Evolutionary conservation across 2,329 filamentous ascomycete genomes (phyloP).

Genomic region (Colletotrichum godetiae): DNA sequence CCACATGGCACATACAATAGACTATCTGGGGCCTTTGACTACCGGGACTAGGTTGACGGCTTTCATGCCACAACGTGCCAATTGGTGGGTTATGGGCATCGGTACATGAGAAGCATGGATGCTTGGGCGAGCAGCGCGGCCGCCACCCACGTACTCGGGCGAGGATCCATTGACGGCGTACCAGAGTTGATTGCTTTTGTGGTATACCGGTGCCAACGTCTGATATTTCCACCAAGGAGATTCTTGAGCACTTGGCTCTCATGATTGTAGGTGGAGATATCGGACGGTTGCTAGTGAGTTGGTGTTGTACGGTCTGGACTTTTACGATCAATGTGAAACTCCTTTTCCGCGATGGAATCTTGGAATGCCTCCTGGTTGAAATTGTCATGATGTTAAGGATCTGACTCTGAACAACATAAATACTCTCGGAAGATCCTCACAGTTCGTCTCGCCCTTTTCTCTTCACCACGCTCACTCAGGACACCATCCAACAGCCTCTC

Average conservation of each 20-base stretch:
- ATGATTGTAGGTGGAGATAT: conserved; percentile 1
- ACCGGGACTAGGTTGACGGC: conserved; percentile 9
- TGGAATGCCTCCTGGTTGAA: background rate
- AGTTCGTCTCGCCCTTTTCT: background rate
- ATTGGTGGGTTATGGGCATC: conserved; percentile 18
- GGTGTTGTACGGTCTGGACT: background rate
- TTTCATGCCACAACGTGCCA: background rate
- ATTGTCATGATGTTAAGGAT: background rate
- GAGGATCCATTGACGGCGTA: background rate
- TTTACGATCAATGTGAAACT: conserved; percentile 28
- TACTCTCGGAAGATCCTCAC: background rate
- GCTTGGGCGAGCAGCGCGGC: background rate
- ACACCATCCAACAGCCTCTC: background rate
- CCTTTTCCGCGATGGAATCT: background rate
- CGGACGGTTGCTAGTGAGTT: background rate
- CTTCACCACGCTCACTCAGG: conserved; percentile 12
- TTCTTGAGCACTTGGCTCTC: background rate
- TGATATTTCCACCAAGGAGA: conserved; percentile 35
- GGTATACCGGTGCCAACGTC: background rate
- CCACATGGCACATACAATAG: background rate
- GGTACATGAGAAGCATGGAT: conserved; percentile 12
- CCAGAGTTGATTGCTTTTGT: background rate
- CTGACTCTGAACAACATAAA: conserved; percentile 8
- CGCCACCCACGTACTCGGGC: conserved; percentile 2
- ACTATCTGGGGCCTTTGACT: background rate